These are phyloP conservation scores for Nicotiana sylvestris DNA, from an alignment of 257 asterid genomes.

Conservation along the genomic window DNA sequence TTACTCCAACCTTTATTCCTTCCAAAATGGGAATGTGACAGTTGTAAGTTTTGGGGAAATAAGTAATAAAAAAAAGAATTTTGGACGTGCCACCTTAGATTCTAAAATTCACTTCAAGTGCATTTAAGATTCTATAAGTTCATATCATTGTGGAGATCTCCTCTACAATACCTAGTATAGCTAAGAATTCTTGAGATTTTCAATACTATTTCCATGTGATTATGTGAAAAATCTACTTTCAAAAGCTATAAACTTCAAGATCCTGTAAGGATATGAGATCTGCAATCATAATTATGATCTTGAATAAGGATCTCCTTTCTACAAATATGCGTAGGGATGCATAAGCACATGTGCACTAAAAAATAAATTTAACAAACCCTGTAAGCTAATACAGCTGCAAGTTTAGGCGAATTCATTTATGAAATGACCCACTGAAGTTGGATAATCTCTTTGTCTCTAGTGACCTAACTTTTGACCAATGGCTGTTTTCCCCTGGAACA, in stretches of 20 bases:
- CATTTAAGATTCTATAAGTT: not conserved
- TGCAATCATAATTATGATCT: not conserved
- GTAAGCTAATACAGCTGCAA: not conserved
- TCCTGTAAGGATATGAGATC: not conserved
- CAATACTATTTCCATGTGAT: not conserved
- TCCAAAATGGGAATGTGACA: not conserved
- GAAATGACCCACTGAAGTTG: not conserved
- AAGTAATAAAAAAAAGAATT: not conserved
- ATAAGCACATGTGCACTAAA: not conserved
- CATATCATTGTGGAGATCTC: not conserved
- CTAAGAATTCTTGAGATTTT: conserved; percentile 6
- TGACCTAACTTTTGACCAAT: not conserved
- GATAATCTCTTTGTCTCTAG: not conserved
- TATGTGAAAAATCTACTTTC: not conserved
- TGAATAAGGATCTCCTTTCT: not conserved
- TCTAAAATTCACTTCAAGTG: not conserved
- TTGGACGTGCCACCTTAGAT: not conserved
- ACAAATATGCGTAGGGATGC: not conserved
- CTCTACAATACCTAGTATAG: not conserved
- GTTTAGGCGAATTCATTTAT: not conserved
- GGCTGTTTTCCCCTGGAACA: not conserved
- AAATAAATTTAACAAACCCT: not conserved
- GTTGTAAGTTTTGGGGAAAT: not conserved
- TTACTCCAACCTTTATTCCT: not conserved
- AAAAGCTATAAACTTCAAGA: not conserved